These are phyloP conservation scores for Colletotrichum sp. DNA, from an alignment of 2,329 filamentous ascomycete genomes.

Conservation along the genomic window DNA sequence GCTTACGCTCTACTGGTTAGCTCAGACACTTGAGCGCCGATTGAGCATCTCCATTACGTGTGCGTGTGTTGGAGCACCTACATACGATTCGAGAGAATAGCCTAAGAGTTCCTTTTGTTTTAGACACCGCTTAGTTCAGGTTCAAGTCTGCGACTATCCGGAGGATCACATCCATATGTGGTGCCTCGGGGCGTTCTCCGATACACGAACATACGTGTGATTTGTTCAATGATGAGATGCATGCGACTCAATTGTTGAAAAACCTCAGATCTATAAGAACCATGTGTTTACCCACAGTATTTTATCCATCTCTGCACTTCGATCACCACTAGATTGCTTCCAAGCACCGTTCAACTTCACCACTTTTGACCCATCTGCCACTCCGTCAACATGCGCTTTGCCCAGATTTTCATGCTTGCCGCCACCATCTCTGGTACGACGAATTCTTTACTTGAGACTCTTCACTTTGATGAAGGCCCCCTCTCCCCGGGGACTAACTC, in stretches of 20 bases:
- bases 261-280: not conserved
- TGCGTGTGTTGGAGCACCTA: not conserved
- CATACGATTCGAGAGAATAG: not conserved
- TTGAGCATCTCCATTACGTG: not conserved
- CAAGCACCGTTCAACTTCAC: not conserved
- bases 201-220: not conserved
- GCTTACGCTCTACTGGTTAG: not conserved
- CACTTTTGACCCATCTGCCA: not conserved
- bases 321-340: not conserved
- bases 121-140: not conserved
- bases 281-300: not conserved
- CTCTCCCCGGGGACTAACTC: not conserved
- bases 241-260: not conserved
- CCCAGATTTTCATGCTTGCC: not conserved
- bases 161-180: not conserved
- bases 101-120: not conserved
- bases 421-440: not conserved
- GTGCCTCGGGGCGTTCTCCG: not conserved
- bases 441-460: not conserved
- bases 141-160: not conserved
- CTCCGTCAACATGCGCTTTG: not conserved
- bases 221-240: not conserved
- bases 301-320: not conserved
- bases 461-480: not conserved
- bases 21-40: not conserved